Evolutionary conservation across 192 early-diverging fungal genomes (phyloP), one percentile per base, ranked within the genome.

Genomic region (Dissophora globulifera): DNA sequence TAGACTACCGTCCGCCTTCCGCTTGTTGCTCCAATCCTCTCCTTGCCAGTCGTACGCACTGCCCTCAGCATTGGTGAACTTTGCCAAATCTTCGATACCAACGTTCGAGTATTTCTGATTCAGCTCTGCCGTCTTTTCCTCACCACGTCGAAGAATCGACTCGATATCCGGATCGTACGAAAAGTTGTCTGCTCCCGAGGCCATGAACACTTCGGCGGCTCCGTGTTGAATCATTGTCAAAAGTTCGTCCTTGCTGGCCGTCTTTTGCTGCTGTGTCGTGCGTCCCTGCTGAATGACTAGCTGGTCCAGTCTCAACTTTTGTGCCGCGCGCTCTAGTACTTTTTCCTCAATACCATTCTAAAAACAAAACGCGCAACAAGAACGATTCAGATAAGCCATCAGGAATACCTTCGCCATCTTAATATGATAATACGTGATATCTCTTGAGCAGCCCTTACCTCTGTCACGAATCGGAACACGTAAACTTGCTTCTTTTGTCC

Each of bases 271-370:
- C 80, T 93, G 92, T 8, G 86, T 72, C 35, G 92, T 80, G 19
- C 93, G 88, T 11, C 97, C 97, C 72, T 98, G 97, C 81, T 99
- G 97, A 78, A 98, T 98, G n/a, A 98, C 97, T 49, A 99, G 84
- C 81, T 98, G 95, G 74, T 99, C 97, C 19, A 99, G 83, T 16
- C 95, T 86, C 48, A 98, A 83, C 79, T 99, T 98, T 79, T 97
- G 95, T 22, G 95, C 94, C n/a, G 97, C 97, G 50, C 92, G 83
- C 78, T 99, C 96, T 40, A 99, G 79, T 1, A 99, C 94, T 80
- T 96, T 97, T 75, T 99, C 97, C 81, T 99, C 97, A 68, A 99
- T 93, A 12, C 94, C 91, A 67, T 96, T 94, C 88, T 86, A 64
- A 33, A n/a, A n/a, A n/a, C n/a, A n/a, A n/a, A n/a, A n/a, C n/a